Percentiles rank a stretch among this genome's conserved stretches.
Evolutionary conservation across 352 stramenopile genomes (phyloP).

Genomic region (Phytophthora podocarpi): DNA sequence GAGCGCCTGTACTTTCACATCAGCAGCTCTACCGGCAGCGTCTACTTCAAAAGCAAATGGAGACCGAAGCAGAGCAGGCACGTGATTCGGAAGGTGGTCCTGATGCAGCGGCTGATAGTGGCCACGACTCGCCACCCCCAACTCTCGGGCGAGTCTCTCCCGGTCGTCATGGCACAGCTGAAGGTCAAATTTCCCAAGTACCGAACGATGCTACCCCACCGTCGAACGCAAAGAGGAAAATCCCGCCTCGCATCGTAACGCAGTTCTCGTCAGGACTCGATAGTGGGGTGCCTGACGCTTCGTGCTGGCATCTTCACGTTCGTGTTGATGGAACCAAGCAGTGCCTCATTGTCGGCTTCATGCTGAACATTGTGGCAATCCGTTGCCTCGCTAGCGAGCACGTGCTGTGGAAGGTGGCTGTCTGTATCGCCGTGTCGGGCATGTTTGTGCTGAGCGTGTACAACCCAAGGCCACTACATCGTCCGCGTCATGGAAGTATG

Average conservation of each 20-base stretch:
- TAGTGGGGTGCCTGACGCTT: conserved; percentile 20
- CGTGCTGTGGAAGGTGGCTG: conserved; percentile 64
- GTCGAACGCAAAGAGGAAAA: conserved; percentile 22
- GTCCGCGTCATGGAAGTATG: conserved; percentile 13
- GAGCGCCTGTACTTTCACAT: conserved; percentile 54
- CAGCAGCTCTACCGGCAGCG: conserved; percentile 82
- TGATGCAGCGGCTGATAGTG: conserved; percentile 10
- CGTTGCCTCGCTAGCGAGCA: conserved; percentile 69
- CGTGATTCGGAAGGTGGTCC: conserved; percentile 10
- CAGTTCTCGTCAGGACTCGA: conserved; percentile 34
- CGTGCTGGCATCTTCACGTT: conserved; percentile 60
- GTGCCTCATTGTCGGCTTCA: conserved; percentile 76
- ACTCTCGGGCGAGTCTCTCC: conserved; percentile 7
- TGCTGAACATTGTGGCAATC: conserved; percentile 79
- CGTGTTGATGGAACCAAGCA: conserved; percentile 69
- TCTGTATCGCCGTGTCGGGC: conserved; percentile 56
- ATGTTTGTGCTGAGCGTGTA: conserved; percentile 63
- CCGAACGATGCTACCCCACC: not conserved
- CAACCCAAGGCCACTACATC: conserved; percentile 37
- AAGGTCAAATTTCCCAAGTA: not conserved
- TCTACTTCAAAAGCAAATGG: conserved; percentile 60
- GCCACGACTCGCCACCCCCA: conserved; percentile 7
- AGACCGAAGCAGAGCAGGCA: conserved; percentile 28
- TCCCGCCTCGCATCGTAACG: conserved; percentile 46
- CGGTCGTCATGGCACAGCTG: not conserved